Evolutionary conservation across 2,329 filamentous ascomycete species (phyloP).

Genomic region (Fusarium anthophilum): DNA sequence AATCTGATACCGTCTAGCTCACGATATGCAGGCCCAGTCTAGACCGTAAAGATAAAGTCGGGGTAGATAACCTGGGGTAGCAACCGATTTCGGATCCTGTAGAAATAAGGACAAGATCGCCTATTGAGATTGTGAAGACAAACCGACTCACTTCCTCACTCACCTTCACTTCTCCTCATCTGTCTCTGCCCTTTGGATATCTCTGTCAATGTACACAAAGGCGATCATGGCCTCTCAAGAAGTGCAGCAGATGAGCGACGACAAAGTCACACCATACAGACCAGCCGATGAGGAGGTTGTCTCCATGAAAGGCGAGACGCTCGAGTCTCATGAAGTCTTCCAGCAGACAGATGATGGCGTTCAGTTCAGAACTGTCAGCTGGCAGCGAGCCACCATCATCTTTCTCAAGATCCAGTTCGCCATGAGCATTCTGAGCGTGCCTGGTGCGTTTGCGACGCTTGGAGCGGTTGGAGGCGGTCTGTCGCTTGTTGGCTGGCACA

Average conservation of each 20-base stretch:
- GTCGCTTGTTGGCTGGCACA: neutral
- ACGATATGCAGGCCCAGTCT: neutral
- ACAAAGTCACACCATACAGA: neutral
- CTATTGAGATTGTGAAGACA: neutral
- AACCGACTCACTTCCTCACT: neutral
- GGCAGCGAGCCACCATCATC: constrained; percentile 52
- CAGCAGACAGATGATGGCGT: constrained; percentile 39
- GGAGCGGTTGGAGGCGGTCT: neutral
- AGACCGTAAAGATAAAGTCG: neutral
- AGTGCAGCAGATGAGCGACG: neutral
- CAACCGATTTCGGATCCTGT: neutral
- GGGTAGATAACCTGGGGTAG: constrained; percentile 1
- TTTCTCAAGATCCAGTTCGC: constrained; percentile 49
- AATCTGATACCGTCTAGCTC: neutral
- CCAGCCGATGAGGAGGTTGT: neutral
- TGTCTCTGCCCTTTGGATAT: neutral
- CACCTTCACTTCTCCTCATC: neutral
- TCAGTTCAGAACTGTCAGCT: constrained; percentile 47
- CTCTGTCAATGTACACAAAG: neutral
- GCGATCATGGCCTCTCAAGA: neutral
- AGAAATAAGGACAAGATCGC: neutral
- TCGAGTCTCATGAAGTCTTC: constrained; percentile 40
- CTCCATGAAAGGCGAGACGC: neutral
- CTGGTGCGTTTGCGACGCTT: constrained; percentile 42
- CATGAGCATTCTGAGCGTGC: constrained; percentile 26